These are phyloP conservation scores for Rhizoclosmatium sp. DNA, from an alignment of 192 early-diverging fungal genomes.

Conservation along the genomic window DNA sequence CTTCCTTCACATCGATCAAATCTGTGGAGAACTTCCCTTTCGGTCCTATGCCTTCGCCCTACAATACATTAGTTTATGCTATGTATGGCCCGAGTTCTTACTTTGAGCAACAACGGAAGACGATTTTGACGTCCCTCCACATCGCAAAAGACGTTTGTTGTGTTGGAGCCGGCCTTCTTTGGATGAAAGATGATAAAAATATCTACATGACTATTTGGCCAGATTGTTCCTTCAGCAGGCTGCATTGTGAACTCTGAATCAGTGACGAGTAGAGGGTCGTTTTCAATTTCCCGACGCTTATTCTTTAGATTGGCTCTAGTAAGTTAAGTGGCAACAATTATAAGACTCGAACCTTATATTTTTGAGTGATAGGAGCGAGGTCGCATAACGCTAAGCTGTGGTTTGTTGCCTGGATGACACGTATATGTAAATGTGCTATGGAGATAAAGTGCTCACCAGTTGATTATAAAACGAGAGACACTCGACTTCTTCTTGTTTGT, in stretches of 20 bases:
- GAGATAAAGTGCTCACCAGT: constrained; percentile 6
- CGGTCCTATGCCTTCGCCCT: constrained; percentile 64
- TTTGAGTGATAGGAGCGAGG: constrained; percentile 43
- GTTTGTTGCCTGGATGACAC: constrained; percentile 25
- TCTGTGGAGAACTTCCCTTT: constrained; percentile 65
- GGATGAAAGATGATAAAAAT: constrained; percentile 59
- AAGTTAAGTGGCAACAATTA: constrained; percentile 35
- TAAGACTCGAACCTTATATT: constrained; percentile 39
- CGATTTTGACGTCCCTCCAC: constrained; percentile 62
- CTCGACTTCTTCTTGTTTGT: constrained; percentile 50
- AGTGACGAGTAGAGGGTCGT: constrained; percentile 50
- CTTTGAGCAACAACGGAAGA: constrained; percentile 59
- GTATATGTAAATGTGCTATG: background rate
- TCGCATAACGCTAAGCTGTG: constrained; percentile 36
- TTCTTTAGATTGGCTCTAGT: constrained; percentile 41
- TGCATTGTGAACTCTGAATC: constrained; percentile 53
- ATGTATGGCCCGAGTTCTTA: constrained; percentile 6
- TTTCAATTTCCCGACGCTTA: constrained; percentile 42
- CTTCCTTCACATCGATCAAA: constrained; percentile 56
- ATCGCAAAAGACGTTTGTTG: constrained; percentile 56
- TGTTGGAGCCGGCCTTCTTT: constrained; percentile 44
- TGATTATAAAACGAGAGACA: constrained; percentile 42
- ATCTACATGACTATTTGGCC: constrained; percentile 62
- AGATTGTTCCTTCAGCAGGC: constrained; percentile 56
- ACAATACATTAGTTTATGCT: background rate